phyloP scores from a whole-genome alignment of 1,284 basidiomycete species.

The Sanguinoderma infundibulare region DNA sequence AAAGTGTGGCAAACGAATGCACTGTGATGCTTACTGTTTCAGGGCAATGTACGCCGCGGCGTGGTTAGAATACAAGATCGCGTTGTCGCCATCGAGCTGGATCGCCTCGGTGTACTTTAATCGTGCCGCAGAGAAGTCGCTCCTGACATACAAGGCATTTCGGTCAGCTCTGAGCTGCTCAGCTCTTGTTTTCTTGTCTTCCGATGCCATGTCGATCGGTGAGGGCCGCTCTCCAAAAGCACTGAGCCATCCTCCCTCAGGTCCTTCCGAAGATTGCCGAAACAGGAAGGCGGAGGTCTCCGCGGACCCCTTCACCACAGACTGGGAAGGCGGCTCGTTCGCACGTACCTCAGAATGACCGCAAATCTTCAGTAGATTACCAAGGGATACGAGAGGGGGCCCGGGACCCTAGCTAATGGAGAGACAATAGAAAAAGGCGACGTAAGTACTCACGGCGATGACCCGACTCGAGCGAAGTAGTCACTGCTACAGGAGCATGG shows the following conservation, averaged over 20 bases:
- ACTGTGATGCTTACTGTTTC: slow-evolving; percentile 16
- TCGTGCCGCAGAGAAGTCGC: slow-evolving; percentile 34
- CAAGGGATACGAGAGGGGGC: not conserved
- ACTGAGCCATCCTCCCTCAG: not conserved
- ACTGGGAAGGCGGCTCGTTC: not conserved
- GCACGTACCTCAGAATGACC: too few species aligned
- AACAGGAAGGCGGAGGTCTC: not conserved
- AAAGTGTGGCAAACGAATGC: not conserved
- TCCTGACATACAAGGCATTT: slow-evolving; percentile 36
- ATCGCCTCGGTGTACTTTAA: slow-evolving; percentile 40
- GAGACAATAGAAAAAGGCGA: slow-evolving; percentile 3
- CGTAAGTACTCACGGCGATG: slow-evolving; percentile 10
- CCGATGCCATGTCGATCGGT: slow-evolving; percentile 18
- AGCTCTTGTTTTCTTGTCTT: slow-evolving; percentile 16
- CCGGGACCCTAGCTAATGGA: slow-evolving; percentile 3
- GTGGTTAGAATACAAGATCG: slow-evolving; percentile 40
- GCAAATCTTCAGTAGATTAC: not conserved
- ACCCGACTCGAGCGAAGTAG: slow-evolving; percentile 7
- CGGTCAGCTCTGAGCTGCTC: slow-evolving; percentile 39
- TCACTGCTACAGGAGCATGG: slow-evolving; percentile 11
- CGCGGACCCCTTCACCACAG: not conserved
- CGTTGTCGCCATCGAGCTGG: slow-evolving; percentile 32
- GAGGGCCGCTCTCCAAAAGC: not conserved
- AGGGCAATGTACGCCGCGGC: slow-evolving; percentile 24
- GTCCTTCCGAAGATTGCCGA: slow-evolving; percentile 3